Evolutionary conservation across 352 stramenopile genomes (phyloP).

Genomic region (Phytophthora agathidicida): DNA sequence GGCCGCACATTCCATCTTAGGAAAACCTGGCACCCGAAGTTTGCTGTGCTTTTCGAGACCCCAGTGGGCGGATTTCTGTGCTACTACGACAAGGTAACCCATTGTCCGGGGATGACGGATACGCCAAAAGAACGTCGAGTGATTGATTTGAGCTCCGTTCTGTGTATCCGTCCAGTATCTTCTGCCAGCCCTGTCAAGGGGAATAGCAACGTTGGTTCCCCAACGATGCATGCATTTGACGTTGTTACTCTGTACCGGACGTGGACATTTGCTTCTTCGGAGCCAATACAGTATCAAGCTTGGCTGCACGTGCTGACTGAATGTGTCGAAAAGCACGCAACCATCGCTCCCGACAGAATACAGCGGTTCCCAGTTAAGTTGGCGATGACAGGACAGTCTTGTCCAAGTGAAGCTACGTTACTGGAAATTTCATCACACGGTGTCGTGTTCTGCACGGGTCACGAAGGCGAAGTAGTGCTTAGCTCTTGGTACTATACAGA

Average conservation of each 20-base stretch:
- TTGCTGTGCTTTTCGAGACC: conserved; percentile 60
- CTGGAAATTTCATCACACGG: conserved; percentile 69
- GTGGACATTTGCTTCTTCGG: conserved; percentile 67
- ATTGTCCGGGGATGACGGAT: conserved; percentile 63
- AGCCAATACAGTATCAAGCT: conserved; percentile 54
- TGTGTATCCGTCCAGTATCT: conserved; percentile 70
- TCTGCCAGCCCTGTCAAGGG: conserved; percentile 2
- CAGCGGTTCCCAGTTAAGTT: conserved; percentile 59
- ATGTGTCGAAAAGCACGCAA: conserved; percentile 59
- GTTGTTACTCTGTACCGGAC: conserved; percentile 77
- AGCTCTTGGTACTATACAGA: conserved; percentile 85
- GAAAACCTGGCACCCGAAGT: conserved; percentile 66
- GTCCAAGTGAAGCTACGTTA: conserved; percentile 45
- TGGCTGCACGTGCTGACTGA: conserved; percentile 68
- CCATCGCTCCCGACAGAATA: conserved; percentile 53
- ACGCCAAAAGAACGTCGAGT: conserved; percentile 58
- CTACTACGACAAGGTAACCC: conserved; percentile 75
- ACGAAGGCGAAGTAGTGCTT: conserved; percentile 51
- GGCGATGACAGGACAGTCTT: conserved; percentile 39
- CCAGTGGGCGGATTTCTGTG: conserved; percentile 70
- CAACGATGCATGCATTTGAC: conserved; percentile 54
- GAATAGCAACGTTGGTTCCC: neutral
- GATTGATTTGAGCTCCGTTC: conserved; percentile 70
- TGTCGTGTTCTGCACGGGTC: conserved; percentile 53
- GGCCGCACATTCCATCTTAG: conserved; percentile 61